Evolutionary conservation across 805 yeast species (phyloP).

Genomic region (Candida yuanshanica): DNA sequence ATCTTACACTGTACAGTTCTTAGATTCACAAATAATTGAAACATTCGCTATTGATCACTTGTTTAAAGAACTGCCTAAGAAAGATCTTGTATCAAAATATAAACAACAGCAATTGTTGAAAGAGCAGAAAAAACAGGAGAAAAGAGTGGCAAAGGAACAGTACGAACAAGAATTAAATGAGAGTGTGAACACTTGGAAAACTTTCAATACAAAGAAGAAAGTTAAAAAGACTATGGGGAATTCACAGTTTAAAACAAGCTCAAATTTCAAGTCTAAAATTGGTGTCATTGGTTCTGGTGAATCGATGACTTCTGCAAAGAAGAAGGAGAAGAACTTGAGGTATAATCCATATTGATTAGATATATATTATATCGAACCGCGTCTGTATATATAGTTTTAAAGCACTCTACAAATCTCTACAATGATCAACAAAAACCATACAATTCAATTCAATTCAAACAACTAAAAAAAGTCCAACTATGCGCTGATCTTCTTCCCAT

Average conservation of each 20-base stretch:
- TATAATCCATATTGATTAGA: conserved; percentile 13
- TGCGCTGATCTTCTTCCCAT: conserved; percentile 54
- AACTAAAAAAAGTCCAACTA: conserved; percentile 1
- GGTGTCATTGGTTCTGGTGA: conserved; percentile 12
- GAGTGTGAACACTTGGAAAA: conserved; percentile 17
- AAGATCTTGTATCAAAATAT: conserved; percentile 1
- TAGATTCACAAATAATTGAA: conserved; percentile 6
- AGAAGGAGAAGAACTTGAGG: conserved; percentile 8
- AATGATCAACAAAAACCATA: background rate
- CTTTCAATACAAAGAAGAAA: conserved; percentile 14
- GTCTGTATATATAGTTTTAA: too few relatives aligned
- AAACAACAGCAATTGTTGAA: conserved; percentile 1
- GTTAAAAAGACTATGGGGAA: background rate
- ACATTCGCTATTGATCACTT: conserved; percentile 11
- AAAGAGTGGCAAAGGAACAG: conserved; percentile 7
- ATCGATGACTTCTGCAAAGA: conserved; percentile 8
- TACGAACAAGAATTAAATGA: conserved; percentile 11
- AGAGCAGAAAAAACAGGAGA: conserved; percentile 6
- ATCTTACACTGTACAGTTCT: conserved; percentile 9
- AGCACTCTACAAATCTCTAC: background rate
- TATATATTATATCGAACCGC: too few relatives aligned
- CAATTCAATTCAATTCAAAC: background rate
- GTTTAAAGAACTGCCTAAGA: conserved; percentile 9
- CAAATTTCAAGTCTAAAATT: conserved; percentile 9
- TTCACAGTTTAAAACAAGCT: background rate